phyloP scores from a whole-genome alignment of 2,329 filamentous ascomycete genomes.

The Sporothrix schenckii region DNA sequence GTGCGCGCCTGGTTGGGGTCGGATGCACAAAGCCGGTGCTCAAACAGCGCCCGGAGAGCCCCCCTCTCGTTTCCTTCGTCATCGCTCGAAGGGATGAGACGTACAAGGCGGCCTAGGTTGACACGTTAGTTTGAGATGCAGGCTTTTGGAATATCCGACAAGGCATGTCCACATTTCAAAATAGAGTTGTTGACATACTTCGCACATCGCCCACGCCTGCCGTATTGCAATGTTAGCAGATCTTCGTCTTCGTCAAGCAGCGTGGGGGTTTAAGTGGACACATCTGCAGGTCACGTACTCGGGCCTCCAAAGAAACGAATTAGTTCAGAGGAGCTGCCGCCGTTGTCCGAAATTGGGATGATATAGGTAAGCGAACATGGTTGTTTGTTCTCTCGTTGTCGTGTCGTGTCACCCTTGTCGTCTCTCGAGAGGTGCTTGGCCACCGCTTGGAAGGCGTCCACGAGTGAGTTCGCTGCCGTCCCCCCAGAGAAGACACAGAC shows the following conservation, averaged over 20 bases:
- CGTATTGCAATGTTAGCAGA: background rate
- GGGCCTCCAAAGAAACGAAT: conserved; percentile 94
- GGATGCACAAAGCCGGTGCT: conserved; percentile 71
- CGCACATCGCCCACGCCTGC: conserved; percentile 68
- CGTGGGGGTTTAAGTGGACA: conserved; percentile 15
- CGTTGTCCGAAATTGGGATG: conserved; percentile 95
- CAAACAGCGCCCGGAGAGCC: conserved; percentile 83
- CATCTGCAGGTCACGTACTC: conserved; percentile 53
- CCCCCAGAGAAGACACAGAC: conserved; percentile 90
- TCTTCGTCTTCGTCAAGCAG: background rate
- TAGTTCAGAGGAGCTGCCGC: conserved; percentile 88
- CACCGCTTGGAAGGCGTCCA: conserved; percentile 80
- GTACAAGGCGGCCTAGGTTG: conserved; percentile 74
- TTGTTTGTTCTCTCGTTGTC: conserved; percentile 45
- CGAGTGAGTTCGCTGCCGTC: conserved; percentile 90
- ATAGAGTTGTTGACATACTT: conserved; percentile 51
- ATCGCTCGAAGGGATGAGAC: conserved; percentile 72
- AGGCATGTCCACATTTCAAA: background rate
- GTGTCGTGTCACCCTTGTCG: conserved; percentile 46
- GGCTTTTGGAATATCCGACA: background rate
- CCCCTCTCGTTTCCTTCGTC: conserved; percentile 61
- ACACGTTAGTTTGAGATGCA: background rate
- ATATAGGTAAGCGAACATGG: conserved; percentile 75
- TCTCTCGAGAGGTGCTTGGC: conserved; percentile 41
- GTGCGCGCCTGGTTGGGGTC: conserved; percentile 63